These are phyloP conservation scores for Gracilaria vermiculophylla DNA, from an alignment of 23 red algal genomes.

Conservation along the genomic window DNA sequence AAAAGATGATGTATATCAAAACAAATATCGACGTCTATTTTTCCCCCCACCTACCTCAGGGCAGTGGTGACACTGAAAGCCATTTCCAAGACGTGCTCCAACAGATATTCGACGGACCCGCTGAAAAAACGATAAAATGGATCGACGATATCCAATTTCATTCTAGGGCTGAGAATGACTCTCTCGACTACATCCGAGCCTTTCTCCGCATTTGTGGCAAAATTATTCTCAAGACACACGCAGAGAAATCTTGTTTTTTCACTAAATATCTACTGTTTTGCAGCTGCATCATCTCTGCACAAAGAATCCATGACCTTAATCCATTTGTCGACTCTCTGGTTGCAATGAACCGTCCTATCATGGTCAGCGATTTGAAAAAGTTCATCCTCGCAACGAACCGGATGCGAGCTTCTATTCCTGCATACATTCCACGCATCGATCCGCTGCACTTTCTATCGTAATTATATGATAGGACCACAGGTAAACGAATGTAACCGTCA, in stretches of 20 bases:
- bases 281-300: background rate
- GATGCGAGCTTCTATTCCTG: slow-evolving; percentile 13
- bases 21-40: background rate
- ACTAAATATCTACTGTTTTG: background rate
- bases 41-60: background rate
- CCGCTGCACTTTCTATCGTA: background rate
- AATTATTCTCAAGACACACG: background rate
- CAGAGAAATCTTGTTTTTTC: background rate
- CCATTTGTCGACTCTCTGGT: background rate
- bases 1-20: slow-evolving; percentile 10
- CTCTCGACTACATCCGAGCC: background rate
- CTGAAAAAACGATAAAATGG: slow-evolving; percentile 9
- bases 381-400: slow-evolving; percentile 8
- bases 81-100: background rate
- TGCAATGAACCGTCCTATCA: background rate
- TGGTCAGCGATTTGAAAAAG: background rate
- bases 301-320: background rate
- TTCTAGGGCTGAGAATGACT: background rate
- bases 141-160: slow-evolving; percentile 24
- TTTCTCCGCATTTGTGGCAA: background rate
- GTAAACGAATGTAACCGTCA: slow-evolving; percentile 5
- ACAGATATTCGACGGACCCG: background rate
- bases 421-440: background rate
- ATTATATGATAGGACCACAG: background rate
- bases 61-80: background rate